These are phyloP conservation scores for Didymosphaeria variabile DNA, from an alignment of 2,329 filamentous ascomycete species.

Conservation along the genomic window DNA sequence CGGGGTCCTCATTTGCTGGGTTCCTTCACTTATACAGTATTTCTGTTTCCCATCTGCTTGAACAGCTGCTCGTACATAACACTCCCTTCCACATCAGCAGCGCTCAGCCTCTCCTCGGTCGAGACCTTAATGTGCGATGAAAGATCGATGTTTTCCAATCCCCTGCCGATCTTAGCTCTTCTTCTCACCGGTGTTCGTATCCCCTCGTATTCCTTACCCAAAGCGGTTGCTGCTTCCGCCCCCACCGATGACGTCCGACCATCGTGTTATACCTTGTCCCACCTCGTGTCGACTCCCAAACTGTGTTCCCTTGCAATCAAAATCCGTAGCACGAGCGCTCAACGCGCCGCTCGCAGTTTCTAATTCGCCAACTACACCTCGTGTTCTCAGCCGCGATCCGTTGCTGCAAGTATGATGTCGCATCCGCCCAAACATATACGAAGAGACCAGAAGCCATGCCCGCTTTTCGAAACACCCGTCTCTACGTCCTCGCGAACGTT, in stretches of 20 bases:
- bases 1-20: background rate
- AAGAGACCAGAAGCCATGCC: constrained; percentile 1
- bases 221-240: background rate
- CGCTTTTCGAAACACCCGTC: constrained; percentile 1
- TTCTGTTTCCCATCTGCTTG: background rate
- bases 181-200: constrained; percentile 5
- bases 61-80: background rate
- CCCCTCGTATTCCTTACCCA: constrained; percentile 4
- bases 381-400: constrained; percentile 11
- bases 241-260: constrained; percentile 2
- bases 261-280: background rate
- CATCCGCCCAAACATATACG: constrained; percentile 2
- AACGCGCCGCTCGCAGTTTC: background rate
- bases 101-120: background rate
- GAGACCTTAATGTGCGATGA: background rate
- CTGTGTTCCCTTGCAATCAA: background rate
- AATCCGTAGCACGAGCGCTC: background rate
- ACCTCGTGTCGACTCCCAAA: background rate
- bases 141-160: background rate
- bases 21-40: too few relatives aligned
- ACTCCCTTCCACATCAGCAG: background rate
- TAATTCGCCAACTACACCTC: background rate
- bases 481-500: background rate
- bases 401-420: constrained; percentile 3
- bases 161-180: background rate